Percentiles rank a stretch among this genome's conserved stretches.
Conservation (phyloP, 2,329 filamentous ascomycete genomes). For the Aureobasidium lini region DNA sequence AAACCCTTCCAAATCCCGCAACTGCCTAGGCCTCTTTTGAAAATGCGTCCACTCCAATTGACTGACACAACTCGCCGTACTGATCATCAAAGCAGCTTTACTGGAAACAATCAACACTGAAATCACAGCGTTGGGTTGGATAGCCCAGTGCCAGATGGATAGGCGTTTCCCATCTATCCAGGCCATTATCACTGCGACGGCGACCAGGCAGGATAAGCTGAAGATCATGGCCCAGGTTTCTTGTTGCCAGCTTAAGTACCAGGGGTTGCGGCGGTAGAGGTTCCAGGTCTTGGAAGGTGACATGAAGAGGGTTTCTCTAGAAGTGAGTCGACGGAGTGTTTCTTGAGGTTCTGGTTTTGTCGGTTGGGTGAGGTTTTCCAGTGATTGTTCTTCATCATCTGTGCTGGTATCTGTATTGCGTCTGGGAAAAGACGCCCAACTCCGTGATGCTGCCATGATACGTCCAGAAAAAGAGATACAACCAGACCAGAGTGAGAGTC, state of each 20-base stretch:
- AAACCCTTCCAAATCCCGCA: background rate
- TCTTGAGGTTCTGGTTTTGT: background rate
- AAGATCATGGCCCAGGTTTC: conserved; percentile 10
- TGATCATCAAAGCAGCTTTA: conserved; percentile 4
- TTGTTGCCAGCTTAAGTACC: conserved; percentile 2
- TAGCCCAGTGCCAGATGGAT: conserved; percentile 6
- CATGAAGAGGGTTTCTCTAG: background rate
- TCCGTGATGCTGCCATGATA: background rate
- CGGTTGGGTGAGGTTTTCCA: background rate
- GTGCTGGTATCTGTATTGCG: background rate
- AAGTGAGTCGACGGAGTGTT: background rate
- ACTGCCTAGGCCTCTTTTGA: background rate
- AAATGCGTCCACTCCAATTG: conserved; percentile 3
- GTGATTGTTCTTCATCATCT: no score
- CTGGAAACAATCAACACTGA: background rate
- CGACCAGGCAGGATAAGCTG: background rate
- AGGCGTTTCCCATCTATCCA: background rate
- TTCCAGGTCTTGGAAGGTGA: background rate
- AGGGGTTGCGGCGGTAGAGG: background rate
- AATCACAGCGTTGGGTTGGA: background rate
- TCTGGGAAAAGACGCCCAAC: background rate
- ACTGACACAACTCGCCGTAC: background rate
- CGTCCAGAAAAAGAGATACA: background rate
- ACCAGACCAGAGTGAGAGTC: no score
- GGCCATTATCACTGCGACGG: background rate